phyloP scores from a whole-genome alignment of 2,329 filamentous ascomycete species.

The Pseudogymnoascus sp. region DNA sequence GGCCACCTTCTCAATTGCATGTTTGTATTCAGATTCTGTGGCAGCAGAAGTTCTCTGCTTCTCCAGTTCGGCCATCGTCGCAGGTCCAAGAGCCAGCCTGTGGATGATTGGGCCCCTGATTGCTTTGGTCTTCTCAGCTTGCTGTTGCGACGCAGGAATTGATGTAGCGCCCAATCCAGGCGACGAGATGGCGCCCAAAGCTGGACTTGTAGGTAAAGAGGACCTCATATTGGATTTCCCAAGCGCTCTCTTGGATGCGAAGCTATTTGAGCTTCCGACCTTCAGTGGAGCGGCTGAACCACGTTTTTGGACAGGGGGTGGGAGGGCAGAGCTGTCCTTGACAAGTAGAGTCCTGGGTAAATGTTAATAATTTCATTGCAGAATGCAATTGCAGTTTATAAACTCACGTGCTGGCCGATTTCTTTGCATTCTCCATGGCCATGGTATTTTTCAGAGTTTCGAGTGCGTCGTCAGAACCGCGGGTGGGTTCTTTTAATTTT shows the following conservation, averaged over 20 bases:
- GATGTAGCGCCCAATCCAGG: slow-evolving; percentile 43
- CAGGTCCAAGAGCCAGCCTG: slow-evolving; percentile 48
- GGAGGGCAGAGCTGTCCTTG: slow-evolving; percentile 23
- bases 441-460: slow-evolving; percentile 40
- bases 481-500: slow-evolving; percentile 28
- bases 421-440: slow-evolving; percentile 36
- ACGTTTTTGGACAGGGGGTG: slow-evolving; percentile 18
- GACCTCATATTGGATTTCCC: slow-evolving; percentile 17
- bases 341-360: slow-evolving; percentile 32
- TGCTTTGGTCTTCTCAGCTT: slow-evolving; percentile 45
- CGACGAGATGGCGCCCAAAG: slow-evolving; percentile 44
- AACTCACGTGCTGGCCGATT: slow-evolving; percentile 38
- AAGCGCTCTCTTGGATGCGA: slow-evolving; percentile 16
- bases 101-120: slow-evolving; percentile 48
- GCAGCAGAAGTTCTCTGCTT: slow-evolving; percentile 41
- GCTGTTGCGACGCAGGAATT: slow-evolving; percentile 42
- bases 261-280: background rate
- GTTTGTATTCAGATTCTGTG: slow-evolving; percentile 42
- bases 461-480: slow-evolving; percentile 42
- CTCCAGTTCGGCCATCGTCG: slow-evolving; percentile 40
- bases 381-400: background rate
- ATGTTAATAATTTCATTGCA: slow-evolving; percentile 16
- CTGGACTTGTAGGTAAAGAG: slow-evolving; percentile 47
- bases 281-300: slow-evolving; percentile 12
- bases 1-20: slow-evolving; percentile 49